Evolutionary conservation across 192 early-diverging fungal genomes (phyloP).

Genomic region (Gryganskiella cystojenkinii): DNA sequence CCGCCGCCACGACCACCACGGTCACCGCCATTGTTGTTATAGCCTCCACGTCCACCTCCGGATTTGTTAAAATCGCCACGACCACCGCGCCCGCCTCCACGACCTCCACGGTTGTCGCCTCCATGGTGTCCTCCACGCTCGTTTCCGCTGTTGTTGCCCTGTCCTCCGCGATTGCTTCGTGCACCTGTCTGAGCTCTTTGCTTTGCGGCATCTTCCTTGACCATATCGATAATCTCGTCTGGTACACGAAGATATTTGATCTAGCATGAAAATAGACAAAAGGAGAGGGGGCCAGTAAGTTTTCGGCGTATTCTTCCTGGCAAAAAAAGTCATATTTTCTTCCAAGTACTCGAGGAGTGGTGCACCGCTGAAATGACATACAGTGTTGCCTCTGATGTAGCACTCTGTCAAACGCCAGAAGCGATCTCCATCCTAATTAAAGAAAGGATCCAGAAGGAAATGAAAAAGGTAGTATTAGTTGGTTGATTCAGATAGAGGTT

Average conservation of each 20-base stretch:
- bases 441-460: not conserved
- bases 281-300: not conserved
- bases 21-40: constrained; percentile 24
- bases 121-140: constrained; percentile 59
- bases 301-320: not conserved
- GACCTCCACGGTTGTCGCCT: constrained; percentile 64
- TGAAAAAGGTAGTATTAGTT: not conserved
- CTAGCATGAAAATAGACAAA: constrained; percentile 6
- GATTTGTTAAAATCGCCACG: constrained; percentile 30
- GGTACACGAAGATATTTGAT: constrained; percentile 89
- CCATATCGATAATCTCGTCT: constrained; percentile 93
- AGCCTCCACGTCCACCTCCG: constrained; percentile 55
- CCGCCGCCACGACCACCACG: constrained; percentile 47
- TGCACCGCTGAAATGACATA: too few species aligned
- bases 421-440: constrained; percentile 83
- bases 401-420: constrained; percentile 94
- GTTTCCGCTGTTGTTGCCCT: constrained; percentile 18
- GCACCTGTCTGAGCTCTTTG: constrained; percentile 58
- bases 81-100: constrained; percentile 55
- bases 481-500: too few species aligned
- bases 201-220: constrained; percentile 82
- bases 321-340: too few species aligned
- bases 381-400: constrained; percentile 92
- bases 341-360: too few species aligned
- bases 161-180: constrained; percentile 55